Conservation (phyloP, 169 alveolate genomes). For the Eimeria brunetti region DNA sequence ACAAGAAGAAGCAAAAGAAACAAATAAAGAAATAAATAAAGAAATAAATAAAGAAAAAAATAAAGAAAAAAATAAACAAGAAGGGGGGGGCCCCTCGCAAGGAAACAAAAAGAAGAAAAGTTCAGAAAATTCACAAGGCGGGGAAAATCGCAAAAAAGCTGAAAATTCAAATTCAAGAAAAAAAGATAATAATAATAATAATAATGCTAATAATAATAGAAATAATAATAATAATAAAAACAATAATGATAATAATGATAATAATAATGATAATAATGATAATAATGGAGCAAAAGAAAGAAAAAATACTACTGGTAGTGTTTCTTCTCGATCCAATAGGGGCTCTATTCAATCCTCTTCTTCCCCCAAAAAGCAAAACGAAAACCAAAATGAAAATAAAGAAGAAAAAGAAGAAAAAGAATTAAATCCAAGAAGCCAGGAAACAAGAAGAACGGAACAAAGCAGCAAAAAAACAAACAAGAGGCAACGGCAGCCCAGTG, state of each 20-base stretch:
- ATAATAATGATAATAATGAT: neutral
- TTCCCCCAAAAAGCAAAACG: neutral
- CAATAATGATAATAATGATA: neutral
- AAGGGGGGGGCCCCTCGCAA: neutral
- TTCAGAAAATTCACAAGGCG: neutral
- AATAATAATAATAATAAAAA: neutral
- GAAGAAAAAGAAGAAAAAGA: neutral
- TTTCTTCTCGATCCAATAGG: neutral
- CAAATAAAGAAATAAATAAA: no score
- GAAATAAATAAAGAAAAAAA: neutral
- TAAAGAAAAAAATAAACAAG: neutral
- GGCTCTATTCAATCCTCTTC: neutral
- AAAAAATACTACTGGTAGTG: neutral
- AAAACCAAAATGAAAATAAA: neutral
- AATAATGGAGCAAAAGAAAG: neutral
- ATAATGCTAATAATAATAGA: neutral
- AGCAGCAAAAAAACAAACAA: neutral
- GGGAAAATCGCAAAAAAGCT: neutral
- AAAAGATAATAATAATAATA: neutral
- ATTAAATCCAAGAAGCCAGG: neutral
- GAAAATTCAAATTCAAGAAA: neutral
- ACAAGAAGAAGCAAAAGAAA: neutral
- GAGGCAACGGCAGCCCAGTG: neutral
- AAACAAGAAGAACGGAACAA: neutral
- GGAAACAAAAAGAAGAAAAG: neutral